These are phyloP conservation scores for Boletus semigastroideus DNA, from an alignment of 1,284 basidiomycete genomes.

Conservation along the genomic window DNA sequence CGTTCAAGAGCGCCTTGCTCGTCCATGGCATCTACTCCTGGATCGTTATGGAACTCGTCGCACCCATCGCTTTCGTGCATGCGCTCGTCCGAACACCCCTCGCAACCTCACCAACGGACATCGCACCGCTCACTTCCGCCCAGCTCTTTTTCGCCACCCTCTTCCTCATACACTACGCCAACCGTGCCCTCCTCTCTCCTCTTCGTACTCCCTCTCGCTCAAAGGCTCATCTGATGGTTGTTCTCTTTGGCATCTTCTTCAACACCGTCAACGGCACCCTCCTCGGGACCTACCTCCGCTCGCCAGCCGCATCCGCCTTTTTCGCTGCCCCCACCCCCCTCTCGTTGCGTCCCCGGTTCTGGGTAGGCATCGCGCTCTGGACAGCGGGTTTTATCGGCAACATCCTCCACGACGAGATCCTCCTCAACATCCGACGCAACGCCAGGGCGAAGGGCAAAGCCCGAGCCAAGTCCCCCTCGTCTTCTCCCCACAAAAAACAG, in stretches of 20 bases:
- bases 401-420: constrained; percentile 85
- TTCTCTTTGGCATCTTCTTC: constrained; percentile 59
- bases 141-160: constrained; percentile 57
- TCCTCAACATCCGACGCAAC: constrained; percentile 68
- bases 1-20: constrained; percentile 46
- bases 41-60: constrained; percentile 85
- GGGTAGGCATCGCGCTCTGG: constrained; percentile 67
- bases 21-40: constrained; percentile 69
- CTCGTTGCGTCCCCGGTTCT: constrained; percentile 48
- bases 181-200: constrained; percentile 82
- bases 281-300: constrained; percentile 68
- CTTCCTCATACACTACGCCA: constrained; percentile 79
- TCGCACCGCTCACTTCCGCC: constrained; percentile 37
- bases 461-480: constrained; percentile 25
- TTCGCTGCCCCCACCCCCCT: constrained; percentile 35
- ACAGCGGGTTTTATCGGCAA: constrained; percentile 74
- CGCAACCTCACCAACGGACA: constrained; percentile 29
- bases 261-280: constrained; percentile 75
- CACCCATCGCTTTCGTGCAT: constrained; percentile 61
- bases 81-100: constrained; percentile 51
- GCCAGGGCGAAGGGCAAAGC: constrained; percentile 40
- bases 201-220: constrained; percentile 81
- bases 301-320: constrained; percentile 45
- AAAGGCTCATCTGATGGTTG: constrained; percentile 70
- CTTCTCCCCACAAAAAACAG: constrained; percentile 8